phyloP scores from a whole-genome alignment of 2,329 filamentous ascomycete genomes.

The Phyllosticta citriasiana region DNA sequence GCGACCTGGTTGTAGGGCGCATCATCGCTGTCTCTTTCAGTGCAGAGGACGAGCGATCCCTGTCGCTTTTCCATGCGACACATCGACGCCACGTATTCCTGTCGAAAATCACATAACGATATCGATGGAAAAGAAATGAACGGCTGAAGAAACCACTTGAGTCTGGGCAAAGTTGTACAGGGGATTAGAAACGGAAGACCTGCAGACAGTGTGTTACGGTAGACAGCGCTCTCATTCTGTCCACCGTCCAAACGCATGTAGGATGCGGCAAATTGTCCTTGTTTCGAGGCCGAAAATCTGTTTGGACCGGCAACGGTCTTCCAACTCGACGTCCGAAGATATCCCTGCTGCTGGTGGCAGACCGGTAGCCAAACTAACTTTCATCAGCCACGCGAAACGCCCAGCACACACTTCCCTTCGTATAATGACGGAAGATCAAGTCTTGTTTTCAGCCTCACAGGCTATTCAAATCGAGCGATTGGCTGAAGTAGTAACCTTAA shows the following conservation, averaged over 20 bases:
- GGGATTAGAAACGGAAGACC: too few species aligned
- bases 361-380: neutral
- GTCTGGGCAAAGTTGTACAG: too few species aligned
- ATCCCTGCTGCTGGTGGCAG: neutral
- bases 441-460: neutral
- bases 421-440: neutral
- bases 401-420: neutral
- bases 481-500: neutral
- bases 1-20: neutral
- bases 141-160: neutral
- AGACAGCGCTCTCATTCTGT: neutral
- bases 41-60: neutral
- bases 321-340: neutral
- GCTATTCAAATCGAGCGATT: neutral
- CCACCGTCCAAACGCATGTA: neutral
- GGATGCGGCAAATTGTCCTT: neutral
- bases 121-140: neutral
- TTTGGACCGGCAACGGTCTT: neutral
- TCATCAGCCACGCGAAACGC: neutral
- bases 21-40: neutral
- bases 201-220: too few species aligned
- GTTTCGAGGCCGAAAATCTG: neutral
- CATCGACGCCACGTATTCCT: neutral
- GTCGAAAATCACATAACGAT: neutral
- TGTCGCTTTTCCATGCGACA: neutral